Percentiles rank a stretch among this genome's conserved stretches.
phyloP scores from a whole-genome alignment of 768 basidiomycete genomes.

The Chiua virens region DNA sequence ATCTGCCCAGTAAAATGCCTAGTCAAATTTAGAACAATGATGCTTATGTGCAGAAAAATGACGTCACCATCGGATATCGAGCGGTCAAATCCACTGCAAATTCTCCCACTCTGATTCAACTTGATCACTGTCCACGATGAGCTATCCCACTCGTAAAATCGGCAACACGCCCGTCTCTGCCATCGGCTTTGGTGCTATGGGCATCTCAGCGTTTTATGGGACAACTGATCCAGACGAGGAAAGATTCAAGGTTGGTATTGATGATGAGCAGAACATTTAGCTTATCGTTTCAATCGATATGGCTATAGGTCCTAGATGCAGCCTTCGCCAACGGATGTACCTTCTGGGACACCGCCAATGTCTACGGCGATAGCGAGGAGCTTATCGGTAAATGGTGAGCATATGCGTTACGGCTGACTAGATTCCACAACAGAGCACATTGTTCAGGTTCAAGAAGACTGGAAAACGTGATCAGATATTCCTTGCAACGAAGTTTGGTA shows the following conservation, averaged over 20 bases:
- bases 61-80: no score
- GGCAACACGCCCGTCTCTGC: slow-evolving; percentile 41
- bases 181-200: slow-evolving; percentile 65
- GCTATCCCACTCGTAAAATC: slow-evolving; percentile 43
- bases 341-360: slow-evolving; percentile 48
- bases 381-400: slow-evolving; percentile 45
- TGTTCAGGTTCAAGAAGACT: slow-evolving; percentile 42
- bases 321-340: slow-evolving; percentile 42
- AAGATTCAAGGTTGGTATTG: slow-evolving; percentile 48
- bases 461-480: slow-evolving; percentile 53
- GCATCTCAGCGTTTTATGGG: slow-evolving; percentile 52
- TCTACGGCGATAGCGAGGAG: slow-evolving; percentile 44
- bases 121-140: slow-evolving; percentile 7
- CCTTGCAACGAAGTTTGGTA: slow-evolving; percentile 61
- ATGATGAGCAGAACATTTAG: not conserved
- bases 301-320: slow-evolving; percentile 41
- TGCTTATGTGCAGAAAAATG: no score
- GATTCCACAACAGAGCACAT: no score
- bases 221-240: slow-evolving; percentile 50
- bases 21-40: no score
- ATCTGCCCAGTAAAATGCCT: no score
- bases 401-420: not conserved
- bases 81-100: no score
- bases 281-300: not conserved
- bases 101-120: no score